These are phyloP conservation scores for Setaria italica DNA, from an alignment of 202 grass and related monocot genomes.

Conservation along the genomic window DNA sequence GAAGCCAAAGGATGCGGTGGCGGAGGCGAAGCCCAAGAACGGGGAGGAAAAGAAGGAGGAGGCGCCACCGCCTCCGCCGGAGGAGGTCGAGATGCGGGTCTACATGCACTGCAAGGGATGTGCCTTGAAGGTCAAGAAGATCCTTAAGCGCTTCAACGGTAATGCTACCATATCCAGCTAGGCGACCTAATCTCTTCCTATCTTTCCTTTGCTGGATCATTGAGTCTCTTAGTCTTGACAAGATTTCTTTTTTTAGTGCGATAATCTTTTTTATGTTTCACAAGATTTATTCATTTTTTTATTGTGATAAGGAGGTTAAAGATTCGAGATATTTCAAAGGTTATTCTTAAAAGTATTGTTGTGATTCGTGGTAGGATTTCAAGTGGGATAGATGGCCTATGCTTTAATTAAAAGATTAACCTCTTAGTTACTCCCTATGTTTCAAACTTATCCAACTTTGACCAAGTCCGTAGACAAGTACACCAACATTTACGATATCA, in stretches of 20 bases:
- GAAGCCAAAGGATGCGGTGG: constrained; percentile 21
- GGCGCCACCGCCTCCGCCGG: constrained; percentile 47
- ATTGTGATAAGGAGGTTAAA: not conserved
- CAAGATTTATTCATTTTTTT: not conserved
- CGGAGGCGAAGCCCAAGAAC: constrained; percentile 40
- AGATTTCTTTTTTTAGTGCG: not conserved
- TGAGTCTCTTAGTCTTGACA: not conserved
- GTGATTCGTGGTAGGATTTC: constrained; percentile 26
- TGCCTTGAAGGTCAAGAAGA: constrained; percentile 78
- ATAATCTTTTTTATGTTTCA: not conserved
- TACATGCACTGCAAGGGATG: constrained; percentile 96
- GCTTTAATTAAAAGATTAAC: constrained; percentile 40
- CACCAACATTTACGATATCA: not conserved
- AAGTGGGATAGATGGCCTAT: not conserved
- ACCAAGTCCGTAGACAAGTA: not conserved
- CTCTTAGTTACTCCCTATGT: not conserved
- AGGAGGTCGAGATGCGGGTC: constrained; percentile 88
- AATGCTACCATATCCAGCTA: not conserved
- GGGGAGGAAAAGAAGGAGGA: constrained; percentile 37
- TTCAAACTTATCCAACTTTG: not conserved
- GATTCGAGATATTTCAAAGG: constrained; percentile 30
- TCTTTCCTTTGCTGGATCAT: constrained; percentile 19
- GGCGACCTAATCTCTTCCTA: not conserved
- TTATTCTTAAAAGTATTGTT: constrained; percentile 7
- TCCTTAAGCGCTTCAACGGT: constrained; percentile 75